These are phyloP conservation scores for Pseudogymnoascus sp. DNA, from an alignment of 2,329 filamentous ascomycete genomes.

Conservation along the genomic window DNA sequence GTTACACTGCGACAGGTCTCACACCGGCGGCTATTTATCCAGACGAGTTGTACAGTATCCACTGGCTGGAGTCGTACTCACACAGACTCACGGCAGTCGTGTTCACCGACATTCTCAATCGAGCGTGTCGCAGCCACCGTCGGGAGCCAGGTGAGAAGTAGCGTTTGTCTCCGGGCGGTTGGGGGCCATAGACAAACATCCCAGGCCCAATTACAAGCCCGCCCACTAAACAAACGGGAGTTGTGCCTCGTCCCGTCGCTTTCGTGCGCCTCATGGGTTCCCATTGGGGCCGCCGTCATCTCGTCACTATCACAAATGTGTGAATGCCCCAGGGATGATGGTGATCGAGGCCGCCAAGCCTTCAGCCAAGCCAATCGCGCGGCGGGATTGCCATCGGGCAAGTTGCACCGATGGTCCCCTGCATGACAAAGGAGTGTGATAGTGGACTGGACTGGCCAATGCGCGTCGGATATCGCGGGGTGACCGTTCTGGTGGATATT, in stretches of 20 bases:
- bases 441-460: background rate
- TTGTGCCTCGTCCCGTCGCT: background rate
- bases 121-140: background rate
- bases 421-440: constrained; percentile 6
- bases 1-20: background rate
- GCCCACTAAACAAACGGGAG: background rate
- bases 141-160: background rate
- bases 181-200: background rate
- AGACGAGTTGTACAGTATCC: no score
- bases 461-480: background rate
- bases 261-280: background rate
- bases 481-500: background rate
- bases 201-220: background rate
- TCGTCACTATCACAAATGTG: background rate
- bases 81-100: background rate
- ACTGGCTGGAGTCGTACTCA: no score
- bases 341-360: background rate
- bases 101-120: background rate
- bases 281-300: background rate
- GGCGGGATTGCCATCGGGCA: background rate
- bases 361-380: background rate
- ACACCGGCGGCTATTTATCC: background rate
- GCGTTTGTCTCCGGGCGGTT: background rate
- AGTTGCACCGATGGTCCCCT: background rate
- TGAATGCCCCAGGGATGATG: background rate